These are phyloP conservation scores for Vitis hybrid DNA, from an alignment of 177 flowering plant genomes.

Conservation along the genomic window DNA sequence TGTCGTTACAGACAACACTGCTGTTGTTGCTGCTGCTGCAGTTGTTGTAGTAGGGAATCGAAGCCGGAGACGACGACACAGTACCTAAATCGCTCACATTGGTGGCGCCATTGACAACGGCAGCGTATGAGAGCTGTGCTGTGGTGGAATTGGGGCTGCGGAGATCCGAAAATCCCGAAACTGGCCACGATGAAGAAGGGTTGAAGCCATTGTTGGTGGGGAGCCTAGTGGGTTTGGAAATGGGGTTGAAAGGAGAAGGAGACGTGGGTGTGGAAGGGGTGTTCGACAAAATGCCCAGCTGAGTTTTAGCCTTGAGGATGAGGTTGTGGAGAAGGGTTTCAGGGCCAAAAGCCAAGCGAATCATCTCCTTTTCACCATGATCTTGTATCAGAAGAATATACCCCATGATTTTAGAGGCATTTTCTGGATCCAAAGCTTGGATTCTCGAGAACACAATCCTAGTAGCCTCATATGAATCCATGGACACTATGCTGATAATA, in stretches of 20 bases:
- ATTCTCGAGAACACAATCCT: constrained; percentile 44
- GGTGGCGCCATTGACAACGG: constrained; percentile 20
- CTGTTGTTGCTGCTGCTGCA: not conserved
- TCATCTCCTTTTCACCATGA: constrained; percentile 39
- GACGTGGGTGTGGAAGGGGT: constrained; percentile 22
- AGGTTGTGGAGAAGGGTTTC: constrained; percentile 28
- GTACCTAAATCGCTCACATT: constrained; percentile 9
- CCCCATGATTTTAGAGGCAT: constrained; percentile 49
- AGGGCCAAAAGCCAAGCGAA: constrained; percentile 35
- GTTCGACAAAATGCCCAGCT: constrained; percentile 28
- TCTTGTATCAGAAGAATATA: constrained; percentile 41
- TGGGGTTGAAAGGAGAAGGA: constrained; percentile 22
- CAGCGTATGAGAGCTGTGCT: constrained; percentile 40
- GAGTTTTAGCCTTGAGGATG: constrained; percentile 31
- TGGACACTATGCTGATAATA: constrained; percentile 8
- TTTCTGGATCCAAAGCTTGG: constrained; percentile 53
- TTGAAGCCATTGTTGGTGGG: constrained; percentile 25
- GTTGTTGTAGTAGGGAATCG: constrained; percentile 4
- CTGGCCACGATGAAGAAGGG: constrained; percentile 17
- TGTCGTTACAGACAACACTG: not conserved
- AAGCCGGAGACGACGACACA: not conserved
- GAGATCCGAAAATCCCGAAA: not conserved
- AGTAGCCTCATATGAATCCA: constrained; percentile 56
- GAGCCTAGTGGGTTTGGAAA: constrained; percentile 27
- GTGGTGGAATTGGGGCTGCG: constrained; percentile 14